Base-by-base conservation (phyloP, 2,329 filamentous ascomycete species). In the Fusarium globosum region DNA sequence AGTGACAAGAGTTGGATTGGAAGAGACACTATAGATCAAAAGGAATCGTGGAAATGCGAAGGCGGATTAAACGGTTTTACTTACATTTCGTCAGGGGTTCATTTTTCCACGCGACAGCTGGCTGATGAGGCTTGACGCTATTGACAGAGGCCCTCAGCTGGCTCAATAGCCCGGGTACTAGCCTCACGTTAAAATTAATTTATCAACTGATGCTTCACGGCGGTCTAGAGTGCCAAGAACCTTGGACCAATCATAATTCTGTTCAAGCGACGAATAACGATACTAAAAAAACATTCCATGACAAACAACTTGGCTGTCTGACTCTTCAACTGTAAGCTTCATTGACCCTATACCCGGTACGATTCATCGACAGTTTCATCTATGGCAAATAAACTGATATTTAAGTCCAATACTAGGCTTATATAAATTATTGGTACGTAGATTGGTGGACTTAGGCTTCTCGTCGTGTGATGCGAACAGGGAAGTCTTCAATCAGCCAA, bases 401-500 rank as follows among this genome's bases (percentile, higher is more conserved):
- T n/a, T 5, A 30, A n/a, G 2, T 20, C 18, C 18, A 14, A 28
- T 10, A 9, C 18, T 21, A 46, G 13, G 8, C 6, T 15, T 8
- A 9, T 21, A 12, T 16, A 7, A 18, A 12, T 12, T 8, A 30
- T 21, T 16, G 4, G 13, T 33, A 18, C 8, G 16, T 9, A 26
- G n/a, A 23, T 26, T 52, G 4, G 30, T 8, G 2, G 4, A 0
- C 15, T 39, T 11, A 48, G 12, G 11, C 2, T 4, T 41, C 43
- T 3, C 68, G 68, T 38, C 38, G 55, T 36, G 68, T 55, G 8
- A 71, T 18, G 5, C 69, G 63, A 12, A 71, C 18, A 7, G 69
- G 43, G 21, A 71, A 71, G 7, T 71, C 59, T 13, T 71, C 68
- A 12, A 71, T 71, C 4, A 72, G 43, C 69, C 68, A 71, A 16